Evolutionary conservation across 371 early-diverging fungal genomes (phyloP), one percentile per base, ranked within the genome.

Genomic region (Mortierella sp.): DNA sequence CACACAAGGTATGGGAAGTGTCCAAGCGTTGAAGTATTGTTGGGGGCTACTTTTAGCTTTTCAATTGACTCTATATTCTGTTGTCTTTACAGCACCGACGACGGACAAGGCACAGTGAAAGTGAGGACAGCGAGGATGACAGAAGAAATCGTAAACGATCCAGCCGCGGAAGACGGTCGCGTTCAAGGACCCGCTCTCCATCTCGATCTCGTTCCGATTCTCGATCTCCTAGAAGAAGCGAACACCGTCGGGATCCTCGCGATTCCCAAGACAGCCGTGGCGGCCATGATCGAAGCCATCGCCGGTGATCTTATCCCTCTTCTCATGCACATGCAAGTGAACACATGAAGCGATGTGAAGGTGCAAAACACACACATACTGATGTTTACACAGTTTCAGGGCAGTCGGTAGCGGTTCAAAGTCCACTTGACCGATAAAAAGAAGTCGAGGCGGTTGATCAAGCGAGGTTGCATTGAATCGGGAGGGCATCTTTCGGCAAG

Each of bases 1-100:
- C 72, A n/a, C 72, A 63, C 46, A 72, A 72, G 67, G 72, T 72
- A 49, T 41, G 28, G 26, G 10, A 10, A 34, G 34, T 34, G 34
- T 34, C 34, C 4, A 34, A 10, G 10, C 10, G 34, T 34, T 7
- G 34, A 7, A 34, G 34, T 13, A 26, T 26, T 19, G 10, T 48
- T 21, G 48, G 24, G 23, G 45, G 19, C 16, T 16, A 43, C 19
- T 16, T 43, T 18, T n/a, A 13, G 14, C 0, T 31, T 31, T 34
- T 31, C 16, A 30, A 31, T 34, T 34, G 34, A 34, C 34, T 34
- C 34, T 34, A 7, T 34, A 34, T n/a, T n/a, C 34, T 48, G 48
- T 5, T 48, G n/a, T 48, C 7, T 48, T 21, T 13, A 23, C 23
- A 16, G 24, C 48, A 61, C 64, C 51, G 57, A 24, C 61, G 57